Conservation (phyloP, 352 stramenopile genomes). For the Halophytophthora polymorphica region DNA sequence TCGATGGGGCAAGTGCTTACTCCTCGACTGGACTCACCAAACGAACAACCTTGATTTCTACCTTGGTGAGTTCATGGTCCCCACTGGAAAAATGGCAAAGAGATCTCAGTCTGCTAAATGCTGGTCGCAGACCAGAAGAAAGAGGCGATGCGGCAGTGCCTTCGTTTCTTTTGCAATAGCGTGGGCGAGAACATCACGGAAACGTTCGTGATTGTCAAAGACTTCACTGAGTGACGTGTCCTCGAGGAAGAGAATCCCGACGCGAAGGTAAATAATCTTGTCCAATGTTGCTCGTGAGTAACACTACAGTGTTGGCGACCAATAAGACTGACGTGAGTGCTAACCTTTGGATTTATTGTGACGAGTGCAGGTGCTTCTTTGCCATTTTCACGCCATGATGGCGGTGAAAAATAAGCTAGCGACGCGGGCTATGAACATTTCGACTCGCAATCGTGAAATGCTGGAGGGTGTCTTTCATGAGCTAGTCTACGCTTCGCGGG, state of each 20-base stretch:
- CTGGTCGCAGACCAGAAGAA: conserved; percentile 13
- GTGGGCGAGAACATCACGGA: conserved; percentile 3
- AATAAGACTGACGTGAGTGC: too few species aligned
- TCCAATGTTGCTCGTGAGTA: neutral
- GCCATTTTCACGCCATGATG: conserved; percentile 17
- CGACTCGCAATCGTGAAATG: neutral
- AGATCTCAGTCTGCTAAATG: conserved; percentile 24
- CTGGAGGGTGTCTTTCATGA: neutral
- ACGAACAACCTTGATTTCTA: conserved; percentile 21
- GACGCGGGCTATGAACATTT: neutral
- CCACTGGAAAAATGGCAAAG: conserved; percentile 10
- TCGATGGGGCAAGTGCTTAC: conserved; percentile 17
- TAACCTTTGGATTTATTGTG: neutral
- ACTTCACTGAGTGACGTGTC: conserved; percentile 15
- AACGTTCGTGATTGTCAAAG: conserved; percentile 28
- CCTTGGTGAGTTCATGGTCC: conserved; percentile 20
- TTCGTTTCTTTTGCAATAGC: conserved; percentile 8
- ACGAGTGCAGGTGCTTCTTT: conserved; percentile 6
- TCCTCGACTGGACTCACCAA: conserved; percentile 24
- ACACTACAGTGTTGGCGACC: neutral
- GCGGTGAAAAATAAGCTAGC: neutral
- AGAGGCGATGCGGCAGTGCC: conserved; percentile 8
- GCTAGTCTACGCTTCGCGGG: neutral
- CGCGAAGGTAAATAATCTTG: neutral
- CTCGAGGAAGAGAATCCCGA: conserved; percentile 4